These are phyloP conservation scores for Sporopachydermia cereana DNA, from an alignment of 1,139 yeast genomes.

Conservation along the genomic window DNA sequence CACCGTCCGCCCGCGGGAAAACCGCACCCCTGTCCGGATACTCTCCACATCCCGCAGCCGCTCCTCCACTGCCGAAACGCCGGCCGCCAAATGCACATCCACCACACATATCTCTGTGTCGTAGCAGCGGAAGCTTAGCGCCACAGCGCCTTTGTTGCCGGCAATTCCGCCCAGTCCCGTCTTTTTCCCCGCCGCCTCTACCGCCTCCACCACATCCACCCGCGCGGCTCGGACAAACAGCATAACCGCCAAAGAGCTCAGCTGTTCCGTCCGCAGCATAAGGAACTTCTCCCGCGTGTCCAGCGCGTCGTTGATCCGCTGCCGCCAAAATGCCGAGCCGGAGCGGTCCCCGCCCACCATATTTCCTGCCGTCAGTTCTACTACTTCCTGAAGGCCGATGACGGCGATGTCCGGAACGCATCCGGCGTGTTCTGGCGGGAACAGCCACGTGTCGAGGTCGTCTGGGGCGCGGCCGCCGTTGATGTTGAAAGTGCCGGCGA, in stretches of 20 bases:
- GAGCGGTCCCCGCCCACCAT: slow-evolving; percentile 63
- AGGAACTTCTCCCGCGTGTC: slow-evolving; percentile 47
- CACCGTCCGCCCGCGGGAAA: slow-evolving; percentile 57
- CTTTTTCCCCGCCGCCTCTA: slow-evolving; percentile 71
- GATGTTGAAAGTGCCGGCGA: slow-evolving; percentile 81
- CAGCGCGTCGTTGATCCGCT: slow-evolving; percentile 45
- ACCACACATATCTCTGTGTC: slow-evolving; percentile 70
- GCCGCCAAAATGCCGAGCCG: slow-evolving; percentile 72
- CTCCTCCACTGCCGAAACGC: slow-evolving; percentile 71
- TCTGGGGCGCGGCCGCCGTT: slow-evolving; percentile 51
- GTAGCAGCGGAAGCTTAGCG: slow-evolving; percentile 67
- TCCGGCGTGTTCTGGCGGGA: slow-evolving; percentile 50
- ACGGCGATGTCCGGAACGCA: slow-evolving; percentile 58
- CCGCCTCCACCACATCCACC: slow-evolving; percentile 52
- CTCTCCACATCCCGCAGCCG: slow-evolving; percentile 82
- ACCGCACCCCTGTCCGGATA: slow-evolving; percentile 63
- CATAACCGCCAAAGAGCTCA: slow-evolving; percentile 83
- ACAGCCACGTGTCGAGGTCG: slow-evolving; percentile 71
- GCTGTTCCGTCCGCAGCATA: slow-evolving; percentile 72
- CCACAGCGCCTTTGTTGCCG: slow-evolving; percentile 88
- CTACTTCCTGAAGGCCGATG: slow-evolving; percentile 85
- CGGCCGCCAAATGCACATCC: slow-evolving; percentile 95
- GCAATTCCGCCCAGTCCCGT: slow-evolving; percentile 90
- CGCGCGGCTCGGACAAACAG: slow-evolving; percentile 57
- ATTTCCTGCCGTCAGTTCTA: slow-evolving; percentile 83